Conservation (phyloP, 2,329 filamentous ascomycete genomes). For the Epichloe brachyelytri region DNA sequence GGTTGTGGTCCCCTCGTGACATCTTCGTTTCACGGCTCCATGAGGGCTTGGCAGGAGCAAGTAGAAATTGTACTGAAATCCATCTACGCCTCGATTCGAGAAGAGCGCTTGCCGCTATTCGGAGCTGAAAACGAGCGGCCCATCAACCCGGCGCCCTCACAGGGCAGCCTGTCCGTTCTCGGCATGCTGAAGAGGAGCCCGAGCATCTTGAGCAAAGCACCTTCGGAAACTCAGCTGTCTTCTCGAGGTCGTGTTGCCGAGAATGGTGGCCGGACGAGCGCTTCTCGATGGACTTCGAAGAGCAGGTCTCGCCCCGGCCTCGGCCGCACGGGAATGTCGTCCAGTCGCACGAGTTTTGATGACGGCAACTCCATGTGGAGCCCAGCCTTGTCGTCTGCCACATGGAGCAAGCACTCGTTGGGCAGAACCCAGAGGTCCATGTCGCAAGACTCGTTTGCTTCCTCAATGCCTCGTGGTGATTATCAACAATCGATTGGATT, state of each 20-base stretch:
- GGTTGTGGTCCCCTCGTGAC: conserved; percentile 68
- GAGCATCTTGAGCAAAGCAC: conserved; percentile 84
- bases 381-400: conserved; percentile 71
- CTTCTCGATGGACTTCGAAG: conserved; percentile 71
- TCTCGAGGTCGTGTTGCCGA: conserved; percentile 60
- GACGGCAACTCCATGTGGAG: conserved; percentile 86
- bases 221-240: conserved; percentile 65
- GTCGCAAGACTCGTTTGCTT: conserved; percentile 83
- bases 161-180: conserved; percentile 59
- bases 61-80: conserved; percentile 84
- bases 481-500: conserved; percentile 97
- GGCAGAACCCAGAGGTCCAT: conserved; percentile 84
- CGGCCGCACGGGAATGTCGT: conserved; percentile 68
- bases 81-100: conserved; percentile 81
- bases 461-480: conserved; percentile 60
- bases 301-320: conserved; percentile 67
- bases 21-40: conserved; percentile 57
- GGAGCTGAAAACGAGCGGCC: conserved; percentile 45
- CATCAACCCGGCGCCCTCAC: conserved; percentile 25
- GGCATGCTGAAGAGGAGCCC: conserved; percentile 72
- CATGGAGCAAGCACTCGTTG: conserved; percentile 88
- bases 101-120: conserved; percentile 75
- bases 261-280: conserved; percentile 39
- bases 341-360: conserved; percentile 87
- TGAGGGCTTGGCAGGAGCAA: conserved; percentile 76